Percentiles rank a stretch among this genome's conserved stretches.
Conservation (phyloP, 1,139 yeast genomes). For the Blastobotrys proliferans region DNA sequence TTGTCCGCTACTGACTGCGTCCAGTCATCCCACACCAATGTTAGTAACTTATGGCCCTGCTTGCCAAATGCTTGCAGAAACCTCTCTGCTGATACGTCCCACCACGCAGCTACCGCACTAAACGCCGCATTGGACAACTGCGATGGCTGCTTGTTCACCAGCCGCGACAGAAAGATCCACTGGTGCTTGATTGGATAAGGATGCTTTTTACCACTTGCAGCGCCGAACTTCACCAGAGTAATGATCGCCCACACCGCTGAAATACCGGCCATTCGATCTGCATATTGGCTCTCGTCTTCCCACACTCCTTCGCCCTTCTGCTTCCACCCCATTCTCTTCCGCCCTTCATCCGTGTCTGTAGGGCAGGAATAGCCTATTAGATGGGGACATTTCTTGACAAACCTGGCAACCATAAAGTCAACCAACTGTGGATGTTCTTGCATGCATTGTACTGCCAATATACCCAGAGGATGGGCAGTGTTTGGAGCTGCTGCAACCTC, state of each 20-base stretch:
- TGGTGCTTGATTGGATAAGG: constrained; percentile 50
- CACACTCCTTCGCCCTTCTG: constrained; percentile 51
- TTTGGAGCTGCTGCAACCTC: constrained; percentile 80
- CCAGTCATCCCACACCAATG: constrained; percentile 46
- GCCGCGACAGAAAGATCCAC: constrained; percentile 73
- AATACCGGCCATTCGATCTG: constrained; percentile 85
- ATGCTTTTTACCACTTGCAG: constrained; percentile 36
- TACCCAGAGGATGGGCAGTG: constrained; percentile 77
- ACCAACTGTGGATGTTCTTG: constrained; percentile 59
- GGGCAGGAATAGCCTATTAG: constrained; percentile 75
- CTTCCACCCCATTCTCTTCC: constrained; percentile 85
- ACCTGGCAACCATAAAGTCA: constrained; percentile 68
- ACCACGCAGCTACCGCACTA: constrained; percentile 75
- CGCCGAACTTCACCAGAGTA: constrained; percentile 39
- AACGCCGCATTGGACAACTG: constrained; percentile 66
- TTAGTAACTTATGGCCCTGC: constrained; percentile 66
- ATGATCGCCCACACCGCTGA: constrained; percentile 75
- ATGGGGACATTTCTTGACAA: constrained; percentile 87
- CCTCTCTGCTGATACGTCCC: constrained; percentile 75
- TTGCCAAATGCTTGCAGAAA: constrained; percentile 56
- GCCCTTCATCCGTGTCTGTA: constrained; percentile 78
- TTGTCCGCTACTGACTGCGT: constrained; percentile 46
- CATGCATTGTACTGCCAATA: constrained; percentile 54
- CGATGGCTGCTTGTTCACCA: constrained; percentile 51
- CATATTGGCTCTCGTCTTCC: constrained; percentile 74